phyloP scores from a whole-genome alignment of 2,329 filamentous ascomycete species.

The Diaporthe citrichinensis region DNA sequence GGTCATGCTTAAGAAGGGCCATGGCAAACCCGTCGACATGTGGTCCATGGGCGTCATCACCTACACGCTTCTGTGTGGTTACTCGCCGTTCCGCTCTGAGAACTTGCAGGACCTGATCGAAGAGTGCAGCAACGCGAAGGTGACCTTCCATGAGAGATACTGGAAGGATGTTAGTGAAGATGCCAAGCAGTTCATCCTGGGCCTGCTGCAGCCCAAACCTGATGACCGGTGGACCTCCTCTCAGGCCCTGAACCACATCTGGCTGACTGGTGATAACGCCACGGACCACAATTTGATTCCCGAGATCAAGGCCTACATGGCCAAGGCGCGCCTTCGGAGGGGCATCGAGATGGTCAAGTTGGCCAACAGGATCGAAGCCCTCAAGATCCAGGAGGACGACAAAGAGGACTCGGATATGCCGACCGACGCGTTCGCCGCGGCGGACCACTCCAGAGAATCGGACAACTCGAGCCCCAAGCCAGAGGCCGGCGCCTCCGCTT shows the following conservation, averaged over 20 bases:
- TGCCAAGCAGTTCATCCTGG: constrained; percentile 93
- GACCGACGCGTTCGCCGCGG: constrained; percentile 72
- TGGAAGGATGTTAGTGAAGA: constrained; percentile 98
- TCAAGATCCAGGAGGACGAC: constrained; percentile 94
- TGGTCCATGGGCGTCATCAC: constrained; percentile 99
- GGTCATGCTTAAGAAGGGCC: constrained; percentile 97
- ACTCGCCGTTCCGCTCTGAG: constrained; percentile 97
- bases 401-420: constrained; percentile 81
- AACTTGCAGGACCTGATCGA: constrained; percentile 93
- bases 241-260: constrained; percentile 84
- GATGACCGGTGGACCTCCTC: constrained; percentile 83
- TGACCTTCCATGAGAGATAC: constrained; percentile 97
- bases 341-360: constrained; percentile 98
- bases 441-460: constrained; percentile 54
- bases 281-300: constrained; percentile 97
- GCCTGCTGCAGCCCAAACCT: constrained; percentile 84
- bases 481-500: constrained; percentile 44
- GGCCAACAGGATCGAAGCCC: constrained; percentile 92
- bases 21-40: constrained; percentile 99
- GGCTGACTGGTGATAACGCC: constrained; percentile 92
- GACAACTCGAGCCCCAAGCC: constrained; percentile 13
- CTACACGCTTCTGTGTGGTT: constrained; percentile 97
- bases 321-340: constrained; percentile 89
- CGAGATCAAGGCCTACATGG: constrained; percentile 95
- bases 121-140: constrained; percentile 86